Percentiles rank a stretch among this genome's conserved stretches.
phyloP scores from a whole-genome alignment of 768 basidiomycete species.

The Chalciporus piperatus region DNA sequence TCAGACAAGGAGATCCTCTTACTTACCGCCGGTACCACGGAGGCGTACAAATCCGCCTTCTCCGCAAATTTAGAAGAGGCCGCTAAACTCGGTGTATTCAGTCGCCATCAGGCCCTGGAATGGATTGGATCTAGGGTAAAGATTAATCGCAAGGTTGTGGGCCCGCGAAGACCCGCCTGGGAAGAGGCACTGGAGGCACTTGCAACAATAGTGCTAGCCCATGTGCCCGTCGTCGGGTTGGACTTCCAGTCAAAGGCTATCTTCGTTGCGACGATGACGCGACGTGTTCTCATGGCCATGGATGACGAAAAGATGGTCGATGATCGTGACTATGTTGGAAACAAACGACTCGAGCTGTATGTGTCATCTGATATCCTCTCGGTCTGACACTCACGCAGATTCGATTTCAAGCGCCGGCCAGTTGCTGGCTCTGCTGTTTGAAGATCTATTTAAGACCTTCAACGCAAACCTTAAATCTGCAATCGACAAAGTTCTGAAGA shows the following conservation, averaged over 20 bases:
- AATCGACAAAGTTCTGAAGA: slow-evolving; percentile 97
- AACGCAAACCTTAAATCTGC: slow-evolving; percentile 92
- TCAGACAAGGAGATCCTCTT: slow-evolving; percentile 98
- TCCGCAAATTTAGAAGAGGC: slow-evolving; percentile 93
- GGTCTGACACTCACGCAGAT: slow-evolving; percentile 9
- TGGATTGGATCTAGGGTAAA: slow-evolving; percentile 95
- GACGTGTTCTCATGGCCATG: slow-evolving; percentile 94
- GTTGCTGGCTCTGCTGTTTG: slow-evolving; percentile 90
- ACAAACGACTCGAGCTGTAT: slow-evolving; percentile 96
- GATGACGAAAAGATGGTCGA: slow-evolving; percentile 97
- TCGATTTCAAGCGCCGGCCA: slow-evolving; percentile 81
- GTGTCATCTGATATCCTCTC: slow-evolving; percentile 29
- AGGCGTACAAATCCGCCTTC: slow-evolving; percentile 83
- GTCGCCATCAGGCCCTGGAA: slow-evolving; percentile 90
- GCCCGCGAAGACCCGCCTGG: slow-evolving; percentile 82
- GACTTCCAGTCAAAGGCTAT: slow-evolving; percentile 94
- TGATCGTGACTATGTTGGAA: slow-evolving; percentile 98
- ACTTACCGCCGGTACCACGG: slow-evolving; percentile 88
- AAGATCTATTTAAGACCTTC: slow-evolving; percentile 98
- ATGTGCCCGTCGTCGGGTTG: slow-evolving; percentile 86
- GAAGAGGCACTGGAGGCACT: slow-evolving; percentile 96
- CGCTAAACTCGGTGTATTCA: slow-evolving; percentile 86
- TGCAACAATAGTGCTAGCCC: slow-evolving; percentile 96
- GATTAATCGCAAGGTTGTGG: slow-evolving; percentile 74
- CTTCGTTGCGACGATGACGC: slow-evolving; percentile 96